Evolutionary conservation across 352 stramenopile species (phyloP), one percentile per base, ranked within the genome.

Genomic region (Pythium sp.): DNA sequence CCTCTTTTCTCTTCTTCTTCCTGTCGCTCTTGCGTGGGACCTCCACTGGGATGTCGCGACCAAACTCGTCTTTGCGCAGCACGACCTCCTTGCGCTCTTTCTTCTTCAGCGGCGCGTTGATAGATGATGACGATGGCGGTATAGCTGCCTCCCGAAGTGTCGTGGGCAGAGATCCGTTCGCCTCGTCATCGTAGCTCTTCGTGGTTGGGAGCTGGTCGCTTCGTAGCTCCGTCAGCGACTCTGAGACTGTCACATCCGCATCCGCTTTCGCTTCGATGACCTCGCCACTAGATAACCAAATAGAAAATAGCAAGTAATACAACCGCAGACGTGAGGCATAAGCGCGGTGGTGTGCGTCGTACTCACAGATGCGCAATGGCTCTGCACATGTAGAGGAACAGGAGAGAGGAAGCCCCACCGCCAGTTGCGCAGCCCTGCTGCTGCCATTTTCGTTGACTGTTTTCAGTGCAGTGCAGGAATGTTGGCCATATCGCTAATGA

Each of bases 11-110:
- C 49, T 71, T 81, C 24, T 70, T 79, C 24, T 74, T 74, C 49
- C 26, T 55, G 6, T 49, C 70, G 72, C 14, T 68, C 32, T 47
- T 58, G 3, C 43, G 38, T 54, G 73, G 68, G 8, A 77, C 57
- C 14, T 76, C 72, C 22, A 30, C 57, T 20, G 51, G 43, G 22
- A 93, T 64, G 53, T 94, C 86, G 5, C 87, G 86, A 28, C 87
- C 87, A 66, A 94, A 95, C 58, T 95, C 87, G 66, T 95, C 87
- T 61, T 92, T 93, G n/a, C 56, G 55, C 12, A 79, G 69, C 24
- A 70, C 51, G 4, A 71, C 57, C 8, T 68, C 67, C 6, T 70
- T 26, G 24, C 24, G 24, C 55, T 73, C 78, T 24, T 69, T 51
- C 49, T 70, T 80, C 61, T 70, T 80, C 58, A 34, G 28, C n/a